These are phyloP conservation scores for Mrakia blollopis DNA, from an alignment of 768 basidiomycete genomes.

Conservation along the genomic window DNA sequence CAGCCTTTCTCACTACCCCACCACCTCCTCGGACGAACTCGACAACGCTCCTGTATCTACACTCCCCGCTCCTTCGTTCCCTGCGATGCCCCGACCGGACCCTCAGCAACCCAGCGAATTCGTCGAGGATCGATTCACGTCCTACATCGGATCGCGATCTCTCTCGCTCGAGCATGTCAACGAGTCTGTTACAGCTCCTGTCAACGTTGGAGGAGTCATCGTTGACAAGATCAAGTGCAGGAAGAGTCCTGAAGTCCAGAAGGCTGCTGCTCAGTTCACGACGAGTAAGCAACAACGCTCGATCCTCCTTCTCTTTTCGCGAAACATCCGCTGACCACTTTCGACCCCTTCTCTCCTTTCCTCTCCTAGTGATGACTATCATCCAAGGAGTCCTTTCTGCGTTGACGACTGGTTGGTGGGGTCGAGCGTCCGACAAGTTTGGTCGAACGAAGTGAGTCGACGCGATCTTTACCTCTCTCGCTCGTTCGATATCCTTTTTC, in stretches of 20 bases:
- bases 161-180: neutral
- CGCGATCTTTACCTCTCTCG: neutral
- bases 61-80: conserved; percentile 6
- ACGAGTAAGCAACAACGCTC: neutral
- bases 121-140: neutral
- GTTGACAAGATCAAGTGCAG: conserved; percentile 31
- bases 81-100: conserved; percentile 11
- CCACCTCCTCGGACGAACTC: conserved; percentile 9
- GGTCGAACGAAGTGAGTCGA: conserved; percentile 56
- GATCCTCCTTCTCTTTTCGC: neutral
- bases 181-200: neutral
- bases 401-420: conserved; percentile 82
- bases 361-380: conserved; percentile 60
- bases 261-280: conserved; percentile 26
- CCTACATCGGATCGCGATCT: neutral
- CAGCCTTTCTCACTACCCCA: conserved; percentile 28
- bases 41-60: neutral
- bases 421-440: conserved; percentile 65
- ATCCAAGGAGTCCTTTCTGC: conserved; percentile 74
- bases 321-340: neutral
- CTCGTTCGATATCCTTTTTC: neutral
- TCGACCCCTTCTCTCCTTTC: neutral
- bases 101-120: neutral
- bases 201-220: neutral
- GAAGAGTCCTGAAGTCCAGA: conserved; percentile 28